Conservation (phyloP, 2,329 filamentous ascomycete species). For the Colletotrichum sp. region DNA sequence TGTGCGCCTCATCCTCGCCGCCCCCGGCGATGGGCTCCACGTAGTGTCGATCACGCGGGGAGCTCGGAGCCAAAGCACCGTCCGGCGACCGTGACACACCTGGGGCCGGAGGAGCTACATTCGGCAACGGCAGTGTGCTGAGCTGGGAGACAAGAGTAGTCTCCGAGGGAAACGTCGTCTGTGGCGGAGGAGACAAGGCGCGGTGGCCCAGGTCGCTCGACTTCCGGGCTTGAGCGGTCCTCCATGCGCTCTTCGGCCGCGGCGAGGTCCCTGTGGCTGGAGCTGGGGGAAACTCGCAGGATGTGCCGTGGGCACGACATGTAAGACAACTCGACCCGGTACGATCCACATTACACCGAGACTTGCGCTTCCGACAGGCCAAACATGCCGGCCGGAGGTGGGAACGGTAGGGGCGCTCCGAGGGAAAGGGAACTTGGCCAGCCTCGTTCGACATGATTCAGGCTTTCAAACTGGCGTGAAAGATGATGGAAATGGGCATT, state of each 20-base stretch:
- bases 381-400: slow-evolving; percentile 66
- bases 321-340: slow-evolving; percentile 57
- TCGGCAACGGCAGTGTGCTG: background rate
- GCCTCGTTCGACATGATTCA: background rate
- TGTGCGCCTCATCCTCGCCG: slow-evolving; percentile 51
- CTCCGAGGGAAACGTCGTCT: background rate
- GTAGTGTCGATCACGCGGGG: background rate
- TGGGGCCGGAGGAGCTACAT: slow-evolving; percentile 29
- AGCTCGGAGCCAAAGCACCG: background rate
- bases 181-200: background rate
- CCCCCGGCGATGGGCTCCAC: slow-evolving; percentile 11
- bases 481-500: background rate
- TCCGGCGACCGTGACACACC: background rate
- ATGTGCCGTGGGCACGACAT: slow-evolving; percentile 62
- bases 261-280: background rate
- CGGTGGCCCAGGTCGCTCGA: background rate
- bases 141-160: background rate
- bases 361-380: slow-evolving; percentile 64
- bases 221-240: background rate
- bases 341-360: slow-evolving; percentile 63
- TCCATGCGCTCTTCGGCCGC: slow-evolving; percentile 11
- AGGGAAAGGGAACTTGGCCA: background rate
- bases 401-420: slow-evolving; percentile 60
- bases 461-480: fast-evolving
- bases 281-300: slow-evolving; percentile 54